Conservation (phyloP, 257 asterid genomes). For the Anisodus acutangulus region DNA sequence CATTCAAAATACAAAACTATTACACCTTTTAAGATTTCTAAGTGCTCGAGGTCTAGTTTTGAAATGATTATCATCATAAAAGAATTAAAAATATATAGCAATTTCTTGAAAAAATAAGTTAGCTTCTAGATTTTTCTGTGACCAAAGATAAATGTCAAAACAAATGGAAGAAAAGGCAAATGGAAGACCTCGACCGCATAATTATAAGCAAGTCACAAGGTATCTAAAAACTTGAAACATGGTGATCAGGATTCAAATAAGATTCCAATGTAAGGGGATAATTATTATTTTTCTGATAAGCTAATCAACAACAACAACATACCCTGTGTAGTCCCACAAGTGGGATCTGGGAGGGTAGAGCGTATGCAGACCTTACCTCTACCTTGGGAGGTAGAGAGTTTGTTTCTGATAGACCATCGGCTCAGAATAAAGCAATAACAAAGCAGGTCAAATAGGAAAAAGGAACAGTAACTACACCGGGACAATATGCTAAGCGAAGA, state of each 20-base stretch:
- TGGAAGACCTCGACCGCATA: not conserved
- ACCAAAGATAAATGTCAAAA: constrained; percentile 12
- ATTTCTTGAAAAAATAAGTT: not conserved
- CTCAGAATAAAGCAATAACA: too few species aligned
- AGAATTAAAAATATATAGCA: not conserved
- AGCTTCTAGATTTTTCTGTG: not conserved
- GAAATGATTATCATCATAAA: constrained; percentile 11
- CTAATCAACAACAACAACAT: too few species aligned
- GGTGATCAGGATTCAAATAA: not conserved
- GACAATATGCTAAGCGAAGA: too few species aligned
- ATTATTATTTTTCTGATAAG: not conserved
- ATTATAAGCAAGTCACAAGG: not conserved
- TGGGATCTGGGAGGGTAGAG: too few species aligned
- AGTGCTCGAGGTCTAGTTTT: not conserved
- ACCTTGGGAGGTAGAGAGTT: too few species aligned
- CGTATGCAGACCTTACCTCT: too few species aligned
- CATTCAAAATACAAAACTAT: not conserved
- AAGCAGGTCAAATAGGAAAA: too few species aligned
- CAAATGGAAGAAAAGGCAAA: not conserved
- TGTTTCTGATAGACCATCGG: too few species aligned
- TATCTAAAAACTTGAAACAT: not conserved
- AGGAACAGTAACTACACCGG: too few species aligned
- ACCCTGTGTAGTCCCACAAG: too few species aligned
- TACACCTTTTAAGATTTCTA: not conserved
- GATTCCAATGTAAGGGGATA: not conserved